Base-by-base conservation (phyloP, 2,329 filamentous ascomycete genomes). In the Zasmidium citrigriseum region DNA sequence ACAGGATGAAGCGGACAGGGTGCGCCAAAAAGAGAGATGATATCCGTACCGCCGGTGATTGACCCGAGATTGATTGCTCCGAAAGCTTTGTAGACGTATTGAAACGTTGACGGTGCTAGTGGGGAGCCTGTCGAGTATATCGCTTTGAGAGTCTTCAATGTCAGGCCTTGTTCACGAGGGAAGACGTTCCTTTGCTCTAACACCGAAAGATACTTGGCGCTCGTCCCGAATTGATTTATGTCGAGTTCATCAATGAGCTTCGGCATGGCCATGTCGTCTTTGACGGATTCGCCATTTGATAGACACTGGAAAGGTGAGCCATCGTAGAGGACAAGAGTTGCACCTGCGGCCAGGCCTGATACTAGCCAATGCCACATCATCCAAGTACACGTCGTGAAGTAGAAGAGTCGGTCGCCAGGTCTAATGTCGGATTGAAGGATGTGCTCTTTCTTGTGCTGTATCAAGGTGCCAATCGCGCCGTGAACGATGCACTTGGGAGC, bases 341-440 rank as follows among this genome's bases (percentile, higher is more conserved):
- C 85, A 54, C 93, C 93, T 25, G 86, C 87, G 10, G 93, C 90
- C 3, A 98, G 85, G 4, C 88, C 91, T 1, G 91, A 93, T 20
- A 97, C 84, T 44, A 93, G 87, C 93, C 93, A 98, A 73, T 98
- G 93, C 92, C 93, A 97, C 93, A 98, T 98, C 93, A 99, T 98
- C 95, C 93, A 97, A 0, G 91, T 96, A 11, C 89, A 92, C 2
- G 93, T 97, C 1, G 92, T 96, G 77, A 93, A 97, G 78, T 97
- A 97, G 74, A 97, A 90, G 70, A 97, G 82, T 20, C 88, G 84
- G 45, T 92, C 90, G 1, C 81, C 78, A 0, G 88, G 83, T 9
- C 83, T 81, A 63, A 99, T 86, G 21, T 92, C 91, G 72, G 89
- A 90, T 72, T 98, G 93, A 2, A 98, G 81, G 48, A 89, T 83